A percentile compares a stretch with the other conserved stretches of the same genome.
Evolutionary conservation across 148 eudicot species (phyloP).

Genomic region (Nepenthes mirabilis): DNA sequence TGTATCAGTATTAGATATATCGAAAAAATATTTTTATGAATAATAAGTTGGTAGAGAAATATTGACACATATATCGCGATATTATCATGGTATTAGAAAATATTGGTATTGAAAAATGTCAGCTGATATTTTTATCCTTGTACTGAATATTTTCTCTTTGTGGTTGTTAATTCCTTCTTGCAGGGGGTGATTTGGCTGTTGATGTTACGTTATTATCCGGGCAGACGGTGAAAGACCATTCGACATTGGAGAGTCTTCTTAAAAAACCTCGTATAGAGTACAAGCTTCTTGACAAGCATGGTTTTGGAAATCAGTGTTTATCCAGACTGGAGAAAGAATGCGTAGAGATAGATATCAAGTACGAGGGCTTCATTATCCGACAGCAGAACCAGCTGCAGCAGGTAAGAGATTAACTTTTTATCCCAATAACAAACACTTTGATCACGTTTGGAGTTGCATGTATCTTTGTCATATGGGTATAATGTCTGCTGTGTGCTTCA

Average conservation of each 20-base stretch:
- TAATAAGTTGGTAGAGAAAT: too few species aligned
- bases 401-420: conserved; percentile 24
- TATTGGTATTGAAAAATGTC: too few species aligned
- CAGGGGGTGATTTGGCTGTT: conserved; percentile 75
- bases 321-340: conserved; percentile 84
- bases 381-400: conserved; percentile 81
- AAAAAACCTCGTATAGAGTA: conserved; percentile 88
- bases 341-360: conserved; percentile 89
- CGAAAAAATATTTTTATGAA: too few species aligned
- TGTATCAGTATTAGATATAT: too few species aligned
- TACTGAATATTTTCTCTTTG: neutral
- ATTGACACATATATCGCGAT: too few species aligned
- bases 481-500: too few species aligned
- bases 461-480: neutral
- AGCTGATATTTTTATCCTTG: neutral
- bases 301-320: conserved; percentile 55
- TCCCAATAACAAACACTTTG: neutral
- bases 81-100: too few species aligned
- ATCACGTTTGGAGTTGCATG: neutral
- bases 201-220: conserved; percentile 53
- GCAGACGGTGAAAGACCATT: conserved; percentile 70
- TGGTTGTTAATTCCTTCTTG: conserved; percentile 6
- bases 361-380: conserved; percentile 87
- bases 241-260: conserved; percentile 76
- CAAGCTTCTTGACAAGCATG: conserved; percentile 83